Evolutionary conservation across 768 basidiomycete species (phyloP), one percentile per base, ranked within the genome.

Genomic region (Coprinopsis marcescibilis): DNA sequence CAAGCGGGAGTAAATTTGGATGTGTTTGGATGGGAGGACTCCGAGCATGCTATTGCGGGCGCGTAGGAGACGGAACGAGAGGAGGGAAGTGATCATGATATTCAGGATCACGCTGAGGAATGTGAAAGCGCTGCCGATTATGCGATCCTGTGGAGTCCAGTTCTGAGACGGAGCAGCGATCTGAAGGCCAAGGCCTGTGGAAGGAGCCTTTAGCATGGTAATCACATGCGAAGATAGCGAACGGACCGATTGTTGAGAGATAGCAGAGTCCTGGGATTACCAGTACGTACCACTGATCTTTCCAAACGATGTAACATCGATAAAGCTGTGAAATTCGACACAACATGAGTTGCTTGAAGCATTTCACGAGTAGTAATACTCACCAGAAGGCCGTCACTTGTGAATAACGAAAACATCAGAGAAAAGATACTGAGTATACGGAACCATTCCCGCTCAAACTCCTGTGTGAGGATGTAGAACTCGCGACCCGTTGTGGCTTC

Each of bases 1-100:
- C 12, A 41, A 27, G 10, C 27, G 29, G 7, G 21, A 26, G 27
- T 48, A 48, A 8, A 48, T 23, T 21, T 23, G 14, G 4, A 40
- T 7, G 6, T 40, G 10, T 6, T 48, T 15, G 2, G 13, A 3
- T 12, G 12, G 3, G 14, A 48, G 20, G 19, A n/a, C 14, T 19
- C 14, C 24, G 6, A 39, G 11, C 15, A 46, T 20, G 19, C 24
- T 26, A 3, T 20, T 33, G 45, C 53, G 32, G 30, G 27, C 13
- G 34, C 52, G 30, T 25, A 32, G 36, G 20, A 48, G 30, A 30
- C 36, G 47, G 43, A 23, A 43, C 23, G 42, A 40, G 14, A 46
- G 32, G 4, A 49, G 32, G 29, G 15, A 4, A 7, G 46, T 48
- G 14, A 40, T n/a, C 3, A 41, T 13, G 10, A 15, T 2, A 29